Conservation (phyloP, 148 eudicot species). For the Pharnaceum exiguum region DNA sequence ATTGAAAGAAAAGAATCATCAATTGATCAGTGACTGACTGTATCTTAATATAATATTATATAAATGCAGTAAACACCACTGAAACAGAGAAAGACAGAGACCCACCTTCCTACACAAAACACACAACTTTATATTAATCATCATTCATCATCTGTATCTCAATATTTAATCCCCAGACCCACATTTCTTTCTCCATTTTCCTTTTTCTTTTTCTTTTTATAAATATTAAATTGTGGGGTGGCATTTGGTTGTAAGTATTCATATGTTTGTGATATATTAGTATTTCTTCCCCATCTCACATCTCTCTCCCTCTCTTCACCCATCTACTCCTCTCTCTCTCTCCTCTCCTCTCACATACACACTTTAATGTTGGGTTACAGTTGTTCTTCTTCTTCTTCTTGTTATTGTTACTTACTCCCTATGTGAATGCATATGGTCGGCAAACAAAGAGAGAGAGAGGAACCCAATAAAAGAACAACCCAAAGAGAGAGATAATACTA, state of each 20-base stretch:
- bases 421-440: conserved; percentile 20
- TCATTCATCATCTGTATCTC: too few relatives aligned
- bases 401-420: too few relatives aligned
- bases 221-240: conserved; percentile 14
- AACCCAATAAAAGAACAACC: too few relatives aligned
- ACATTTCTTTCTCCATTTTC: not conserved
- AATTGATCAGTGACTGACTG: conserved; percentile 1
- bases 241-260: not conserved
- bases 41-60: too few relatives aligned
- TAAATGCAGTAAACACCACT: conserved; percentile 8
- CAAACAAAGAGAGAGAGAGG: not conserved
- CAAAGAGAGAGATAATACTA: too few relatives aligned
- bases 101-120: too few relatives aligned
- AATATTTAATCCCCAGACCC: too few relatives aligned
- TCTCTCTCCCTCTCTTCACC: not conserved
- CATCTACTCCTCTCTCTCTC: not conserved
- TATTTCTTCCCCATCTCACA: not conserved
- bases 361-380: conserved; percentile 25
- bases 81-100: not conserved
- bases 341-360: not conserved
- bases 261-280: conserved; percentile 11
- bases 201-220: conserved; percentile 11
- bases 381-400: conserved; percentile 1
- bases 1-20: conserved; percentile 30
- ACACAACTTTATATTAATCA: too few relatives aligned